phyloP scores from a whole-genome alignment of 805 yeast species.

The Suhomyces emberorum region DNA sequence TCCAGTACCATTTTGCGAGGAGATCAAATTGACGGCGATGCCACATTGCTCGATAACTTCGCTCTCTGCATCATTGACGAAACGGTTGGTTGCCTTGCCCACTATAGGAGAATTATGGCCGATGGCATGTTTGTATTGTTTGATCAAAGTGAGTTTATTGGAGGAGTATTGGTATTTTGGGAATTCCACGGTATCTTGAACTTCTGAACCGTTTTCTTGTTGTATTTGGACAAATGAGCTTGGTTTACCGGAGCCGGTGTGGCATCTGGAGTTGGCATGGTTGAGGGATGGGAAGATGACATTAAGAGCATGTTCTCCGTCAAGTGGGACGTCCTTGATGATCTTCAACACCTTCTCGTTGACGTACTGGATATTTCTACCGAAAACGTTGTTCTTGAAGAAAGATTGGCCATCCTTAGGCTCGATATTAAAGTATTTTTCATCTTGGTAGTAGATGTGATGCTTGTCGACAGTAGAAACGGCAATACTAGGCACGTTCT shows the following conservation, averaged over 20 bases:
- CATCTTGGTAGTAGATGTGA: conserved; percentile 33
- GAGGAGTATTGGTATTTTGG: not conserved
- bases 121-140: not conserved
- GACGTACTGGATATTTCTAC: conserved; percentile 21
- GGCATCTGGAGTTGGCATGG: conserved; percentile 20
- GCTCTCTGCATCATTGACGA: not conserved
- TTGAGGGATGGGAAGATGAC: conserved; percentile 30
- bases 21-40: conserved; percentile 4
- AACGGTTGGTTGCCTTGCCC: not conserved
- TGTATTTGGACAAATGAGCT: conserved; percentile 1
- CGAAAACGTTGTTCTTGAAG: conserved; percentile 19
- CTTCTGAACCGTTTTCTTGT: not conserved
- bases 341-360: conserved; percentile 21
- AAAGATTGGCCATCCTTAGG: conserved; percentile 7
- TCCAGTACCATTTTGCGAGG: conserved; percentile 2
- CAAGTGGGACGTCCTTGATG: conserved; percentile 13
- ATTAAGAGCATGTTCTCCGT: conserved; percentile 13
- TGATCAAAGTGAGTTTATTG: not conserved
- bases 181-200: conserved; percentile 1
- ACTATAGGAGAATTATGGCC: not conserved
- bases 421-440: conserved; percentile 20
- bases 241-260: conserved; percentile 5
- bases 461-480: conserved; percentile 25
- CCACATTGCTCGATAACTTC: conserved; percentile 1
- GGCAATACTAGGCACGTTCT: conserved; percentile 18